These are phyloP conservation scores for Sporisorium iseilematis-ciliati DNA, from an alignment of 1,284 basidiomycete genomes.

Conservation along the genomic window DNA sequence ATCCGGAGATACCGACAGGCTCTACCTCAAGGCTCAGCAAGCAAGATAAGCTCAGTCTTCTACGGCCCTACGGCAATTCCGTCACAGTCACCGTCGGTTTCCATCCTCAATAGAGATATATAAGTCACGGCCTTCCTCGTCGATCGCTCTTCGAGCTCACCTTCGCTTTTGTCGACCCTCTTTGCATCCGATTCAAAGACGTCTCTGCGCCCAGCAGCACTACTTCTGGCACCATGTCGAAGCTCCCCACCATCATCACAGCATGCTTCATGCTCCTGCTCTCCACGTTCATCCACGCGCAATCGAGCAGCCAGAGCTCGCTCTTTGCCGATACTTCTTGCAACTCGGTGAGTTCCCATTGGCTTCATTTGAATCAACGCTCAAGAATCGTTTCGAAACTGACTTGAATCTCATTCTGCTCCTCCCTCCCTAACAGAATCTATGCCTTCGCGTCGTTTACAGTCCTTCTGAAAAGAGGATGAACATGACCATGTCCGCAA, in stretches of 20 bases:
- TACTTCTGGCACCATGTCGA: constrained; percentile 19
- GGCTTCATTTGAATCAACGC: no score
- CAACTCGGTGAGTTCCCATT: constrained; percentile 34
- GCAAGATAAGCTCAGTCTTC: no score
- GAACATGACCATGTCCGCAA: constrained; percentile 58
- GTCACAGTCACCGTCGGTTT: background rate
- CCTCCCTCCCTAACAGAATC: constrained; percentile 17
- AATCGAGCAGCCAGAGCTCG: constrained; percentile 5
- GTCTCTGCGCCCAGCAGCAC: background rate
- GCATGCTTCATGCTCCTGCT: constrained; percentile 23
- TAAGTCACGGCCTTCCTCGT: background rate
- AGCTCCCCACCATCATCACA: constrained; percentile 16
- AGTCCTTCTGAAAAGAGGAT: constrained; percentile 29
- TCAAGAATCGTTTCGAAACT: no score
- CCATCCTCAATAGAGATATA: background rate
- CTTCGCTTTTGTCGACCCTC: background rate
- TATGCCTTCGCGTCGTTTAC: constrained; percentile 54
- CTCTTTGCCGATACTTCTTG: constrained; percentile 38
- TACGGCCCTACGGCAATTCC: no score
- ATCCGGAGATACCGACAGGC: no score
- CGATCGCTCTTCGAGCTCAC: background rate
- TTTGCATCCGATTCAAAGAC: background rate
- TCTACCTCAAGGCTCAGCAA: no score
- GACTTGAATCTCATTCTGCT: no score
- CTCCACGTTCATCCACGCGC: constrained; percentile 13